Percentiles rank a stretch among this genome's conserved stretches.
phyloP scores from a whole-genome alignment of 257 asterid species.

The Hygrophila difformis region DNA sequence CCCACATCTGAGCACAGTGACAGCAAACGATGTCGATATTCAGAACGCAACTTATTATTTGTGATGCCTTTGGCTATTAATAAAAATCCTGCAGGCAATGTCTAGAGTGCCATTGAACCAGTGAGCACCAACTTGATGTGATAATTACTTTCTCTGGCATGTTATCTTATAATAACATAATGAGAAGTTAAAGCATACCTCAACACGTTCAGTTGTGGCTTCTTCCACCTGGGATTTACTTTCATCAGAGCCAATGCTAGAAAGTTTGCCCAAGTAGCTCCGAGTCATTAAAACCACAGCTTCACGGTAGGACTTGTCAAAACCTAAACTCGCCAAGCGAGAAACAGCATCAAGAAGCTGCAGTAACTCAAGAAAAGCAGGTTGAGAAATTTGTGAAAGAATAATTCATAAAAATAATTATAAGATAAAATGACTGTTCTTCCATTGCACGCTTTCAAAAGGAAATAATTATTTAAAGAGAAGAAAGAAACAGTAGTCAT shows the following conservation, averaged over 20 bases:
- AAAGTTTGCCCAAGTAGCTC: constrained; percentile 86
- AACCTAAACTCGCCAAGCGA: constrained; percentile 97
- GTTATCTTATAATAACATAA: constrained; percentile 11
- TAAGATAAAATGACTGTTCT: not conserved
- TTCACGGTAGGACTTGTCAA: constrained; percentile 95
- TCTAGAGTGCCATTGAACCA: constrained; percentile 79
- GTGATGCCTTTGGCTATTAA: constrained; percentile 75
- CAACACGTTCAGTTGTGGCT: constrained; percentile 94
- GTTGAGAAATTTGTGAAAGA: constrained; percentile 38
- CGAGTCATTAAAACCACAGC: constrained; percentile 87
- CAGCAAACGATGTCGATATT: constrained; percentile 90
- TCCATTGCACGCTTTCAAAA: constrained; percentile 2
- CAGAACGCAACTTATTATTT: constrained; percentile 65
- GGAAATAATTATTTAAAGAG: constrained; percentile 7
- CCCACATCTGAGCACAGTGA: constrained; percentile 99
- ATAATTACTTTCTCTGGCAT: constrained; percentile 15
- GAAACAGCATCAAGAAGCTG: constrained; percentile 99
- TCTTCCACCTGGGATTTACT: constrained; percentile 72
- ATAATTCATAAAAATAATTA: constrained; percentile 6
- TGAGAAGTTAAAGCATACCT: constrained; percentile 40
- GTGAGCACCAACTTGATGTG: constrained; percentile 49
- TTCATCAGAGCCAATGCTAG: constrained; percentile 81
- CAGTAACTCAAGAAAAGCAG: constrained; percentile 58
- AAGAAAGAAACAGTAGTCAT: constrained; percentile 8
- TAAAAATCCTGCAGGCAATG: constrained; percentile 96